phyloP scores from a whole-genome alignment of 495 filamentous ascomycete genomes.

The Trypethelium eluteriae region DNA sequence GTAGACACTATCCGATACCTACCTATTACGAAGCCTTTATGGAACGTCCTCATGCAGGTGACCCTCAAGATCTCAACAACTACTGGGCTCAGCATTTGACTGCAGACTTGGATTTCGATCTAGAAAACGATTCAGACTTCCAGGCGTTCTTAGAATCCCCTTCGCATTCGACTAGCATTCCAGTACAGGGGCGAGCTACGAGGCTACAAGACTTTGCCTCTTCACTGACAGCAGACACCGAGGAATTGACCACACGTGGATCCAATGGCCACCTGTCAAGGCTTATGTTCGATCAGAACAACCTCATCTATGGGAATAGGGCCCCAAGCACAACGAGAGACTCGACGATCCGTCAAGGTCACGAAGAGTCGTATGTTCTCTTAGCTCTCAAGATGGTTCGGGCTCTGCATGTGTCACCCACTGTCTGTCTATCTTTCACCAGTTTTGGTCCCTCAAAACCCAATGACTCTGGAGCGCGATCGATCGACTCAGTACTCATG shows the following conservation, averaged over 20 bases:
- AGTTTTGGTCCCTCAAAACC: background rate
- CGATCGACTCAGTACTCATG: conserved; percentile 17
- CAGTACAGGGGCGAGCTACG: background rate
- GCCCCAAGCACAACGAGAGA: background rate
- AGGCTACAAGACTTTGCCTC: background rate
- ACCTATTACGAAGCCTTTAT: background rate
- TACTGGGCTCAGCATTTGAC: background rate
- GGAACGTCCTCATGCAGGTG: background rate
- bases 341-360: background rate
- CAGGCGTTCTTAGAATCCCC: background rate
- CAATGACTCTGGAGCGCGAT: conserved; percentile 11
- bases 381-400: conserved; percentile 15
- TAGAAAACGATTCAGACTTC: background rate
- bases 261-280: background rate
- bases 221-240: background rate
- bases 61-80: background rate
- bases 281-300: background rate
- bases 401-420: conserved; percentile 15
- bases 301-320: background rate
- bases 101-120: conserved; percentile 7
- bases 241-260: background rate
- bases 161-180: background rate
- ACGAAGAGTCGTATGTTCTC: conserved; percentile 1
- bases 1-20: background rate
- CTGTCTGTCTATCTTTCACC: conserved; percentile 10